A percentile compares a stretch with the other conserved stretches of the same genome.
These are phyloP conservation scores for Xylariomycetidae sp. DNA, from an alignment of 2,329 filamentous ascomycete species.

Conservation along the genomic window DNA sequence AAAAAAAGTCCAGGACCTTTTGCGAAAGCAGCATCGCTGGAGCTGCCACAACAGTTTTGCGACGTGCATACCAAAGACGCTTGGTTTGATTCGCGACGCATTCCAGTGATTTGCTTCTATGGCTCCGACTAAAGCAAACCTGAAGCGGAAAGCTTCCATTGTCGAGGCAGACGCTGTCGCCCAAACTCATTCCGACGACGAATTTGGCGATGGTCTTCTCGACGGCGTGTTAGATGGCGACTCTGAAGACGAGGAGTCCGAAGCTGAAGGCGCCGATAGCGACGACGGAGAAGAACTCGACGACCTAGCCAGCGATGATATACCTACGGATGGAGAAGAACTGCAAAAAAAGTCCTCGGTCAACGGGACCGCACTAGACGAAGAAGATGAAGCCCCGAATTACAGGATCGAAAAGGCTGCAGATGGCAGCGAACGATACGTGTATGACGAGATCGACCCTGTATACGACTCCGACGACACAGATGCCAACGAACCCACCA, in stretches of 20 bases:
- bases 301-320: conserved; percentile 35
- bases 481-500: conserved; percentile 69
- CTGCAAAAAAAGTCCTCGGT: conserved; percentile 29
- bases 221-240: conserved; percentile 56
- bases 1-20: conserved; percentile 15
- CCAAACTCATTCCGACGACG: conserved; percentile 52
- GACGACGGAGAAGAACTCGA: conserved; percentile 30
- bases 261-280: conserved; percentile 33
- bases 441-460: conserved; percentile 90
- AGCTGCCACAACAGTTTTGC: no score
- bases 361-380: conserved; percentile 29
- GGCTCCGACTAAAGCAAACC: conserved; percentile 35
- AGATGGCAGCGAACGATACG: conserved; percentile 82
- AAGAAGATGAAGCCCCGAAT: conserved; percentile 35
- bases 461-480: conserved; percentile 95
- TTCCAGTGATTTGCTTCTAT: no score
- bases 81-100: no score
- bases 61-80: no score
- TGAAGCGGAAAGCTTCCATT: conserved; percentile 61
- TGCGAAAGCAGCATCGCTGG: no score
- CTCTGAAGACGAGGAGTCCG: conserved; percentile 34
- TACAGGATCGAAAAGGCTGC: conserved; percentile 67
- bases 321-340: conserved; percentile 34
- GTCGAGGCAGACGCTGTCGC: conserved; percentile 43
- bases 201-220: conserved; percentile 48